Base-by-base conservation (phyloP, 1,139 yeast genomes). In the Kodamaea alishanica region DNA sequence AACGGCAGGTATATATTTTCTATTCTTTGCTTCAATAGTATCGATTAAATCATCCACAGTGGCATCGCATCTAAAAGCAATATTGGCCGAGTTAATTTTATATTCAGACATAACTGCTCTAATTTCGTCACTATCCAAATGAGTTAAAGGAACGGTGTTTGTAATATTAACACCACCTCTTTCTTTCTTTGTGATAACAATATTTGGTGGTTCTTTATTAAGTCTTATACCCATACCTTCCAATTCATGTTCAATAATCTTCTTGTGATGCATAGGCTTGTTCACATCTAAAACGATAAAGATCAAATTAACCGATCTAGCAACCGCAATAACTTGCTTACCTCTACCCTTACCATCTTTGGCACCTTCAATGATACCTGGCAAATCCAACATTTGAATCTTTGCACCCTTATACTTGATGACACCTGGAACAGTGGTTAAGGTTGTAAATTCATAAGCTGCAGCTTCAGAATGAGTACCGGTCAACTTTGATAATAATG, bases 271-370 rank as follows among this genome's bases (percentile, higher is more conserved):
- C 52, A 92, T 74, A 4, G 98, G 98, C 60, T 92, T 94, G 66
- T 89, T 88, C 43, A 92, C 98, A 60, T 92, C 99, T 58, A 92
- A 72, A 4, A 92, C 96, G 58, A 92, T 86, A 61, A 92, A 92
- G 41, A 92, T 77, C 55, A 94, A 70, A 60, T 92, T 90, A 55
- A 96, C 95, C 6, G 97, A 87, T 63, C 98, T 79, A 6, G 98
- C 97, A 41, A 90, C 97, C 0, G 98, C 98, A 67, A 92, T 92
- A 44, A 92, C 98, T 67, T 92, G 98, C 54, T 83, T 86, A 77
- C 99, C 99, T 72, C 99, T 81, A 71, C 99, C 98, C 63, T 90
- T 86, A 67, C 98, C 98, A 57, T 92, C 97, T 54, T 90, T 90
- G 42, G 98, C 99, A 63, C 98, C 98, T 65, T 94, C 97, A 53